Evolutionary conservation across 2,329 filamentous ascomycete genomes (phyloP).

Genomic region (Aaosphaeria pasadenensis): DNA sequence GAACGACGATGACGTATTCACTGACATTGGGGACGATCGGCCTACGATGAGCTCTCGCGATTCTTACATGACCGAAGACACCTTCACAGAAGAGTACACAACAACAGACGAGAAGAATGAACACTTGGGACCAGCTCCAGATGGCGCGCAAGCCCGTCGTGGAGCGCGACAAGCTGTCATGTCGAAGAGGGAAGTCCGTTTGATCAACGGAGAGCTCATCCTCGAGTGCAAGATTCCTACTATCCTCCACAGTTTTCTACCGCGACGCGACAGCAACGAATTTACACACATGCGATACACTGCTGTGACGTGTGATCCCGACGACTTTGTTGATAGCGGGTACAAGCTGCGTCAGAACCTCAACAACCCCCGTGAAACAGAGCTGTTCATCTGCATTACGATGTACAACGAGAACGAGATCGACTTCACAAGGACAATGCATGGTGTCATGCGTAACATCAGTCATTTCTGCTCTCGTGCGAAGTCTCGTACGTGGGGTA

Average conservation of each 20-base stretch:
- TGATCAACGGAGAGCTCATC: constrained; percentile 97
- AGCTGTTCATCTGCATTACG: constrained; percentile 93
- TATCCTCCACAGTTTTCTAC: constrained; percentile 94
- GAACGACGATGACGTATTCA: constrained; percentile 67
- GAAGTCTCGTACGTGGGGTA: constrained; percentile 94
- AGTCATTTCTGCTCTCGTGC: constrained; percentile 91
- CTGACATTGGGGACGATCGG: constrained; percentile 56
- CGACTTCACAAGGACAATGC: constrained; percentile 95
- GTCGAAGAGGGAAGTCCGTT: constrained; percentile 87
- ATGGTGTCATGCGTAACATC: constrained; percentile 98
- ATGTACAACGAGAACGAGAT: constrained; percentile 99
- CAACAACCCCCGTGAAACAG: constrained; percentile 79
- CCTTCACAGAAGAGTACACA: constrained; percentile 50
- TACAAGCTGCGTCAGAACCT: constrained; percentile 94
- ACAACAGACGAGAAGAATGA: constrained; percentile 60
- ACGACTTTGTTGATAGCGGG: constrained; percentile 83
- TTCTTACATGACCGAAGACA: constrained; percentile 61
- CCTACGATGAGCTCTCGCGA: constrained; percentile 61
- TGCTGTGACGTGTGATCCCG: constrained; percentile 95
- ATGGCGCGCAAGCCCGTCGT: constrained; percentile 80
- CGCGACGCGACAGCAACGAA: constrained; percentile 86
- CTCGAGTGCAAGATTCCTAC: constrained; percentile 99
- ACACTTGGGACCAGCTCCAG: constrained; percentile 83
- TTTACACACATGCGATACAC: constrained; percentile 99
- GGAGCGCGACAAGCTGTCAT: constrained; percentile 85